Evolutionary conservation across 148 eudicot genomes (phyloP), one percentile per base, ranked within the genome.

Genomic region (Persicaria maculosa): DNA sequence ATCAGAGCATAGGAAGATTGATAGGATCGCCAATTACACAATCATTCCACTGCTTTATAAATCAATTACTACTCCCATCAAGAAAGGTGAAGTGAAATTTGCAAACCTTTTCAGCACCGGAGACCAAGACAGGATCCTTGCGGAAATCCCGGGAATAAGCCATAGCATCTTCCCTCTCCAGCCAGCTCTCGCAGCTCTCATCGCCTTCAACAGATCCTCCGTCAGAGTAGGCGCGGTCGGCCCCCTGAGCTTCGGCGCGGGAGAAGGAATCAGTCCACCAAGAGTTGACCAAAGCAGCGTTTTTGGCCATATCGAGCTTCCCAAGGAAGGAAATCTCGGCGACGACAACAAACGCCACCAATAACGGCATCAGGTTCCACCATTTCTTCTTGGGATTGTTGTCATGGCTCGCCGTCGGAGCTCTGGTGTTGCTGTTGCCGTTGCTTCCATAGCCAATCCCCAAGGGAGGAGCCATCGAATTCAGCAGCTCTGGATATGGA

Each of bases 161-260:
- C 53, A 70, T 17, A 45, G 73, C 31, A 70, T 70, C 73, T 70
- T 70, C 73, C 46, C 73, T 45, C 73, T 70, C 73, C 50, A 70
- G 46, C 73, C 73, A 70, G 31, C 73, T 70, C 40, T 47, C 53
- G 40, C 73, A 70, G 6, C 52, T 47, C 40, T 46, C 14, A 10
- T 45, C 73, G 7, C 46, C 45, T 1, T 14, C 45, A 7, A 45
- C 69, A 40, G 45, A 64, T 64, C 69, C 46, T 64, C 69, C 69
- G 12, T 70, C 6, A 19, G 53, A 45, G 53, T 5, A 44, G 46
- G 36, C 53, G 50, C 73, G 52, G 50, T 52, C 15, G 55, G 11
- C 36, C 31, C 73, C 52, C 46, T 70, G 52, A 47, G 52, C 31
- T 19, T 45, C 50, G 73, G 73, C 12, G 31, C 5, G 31, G 73